Conservation (phyloP, 495 filamentous ascomycete species). For the Aspergillus sparsus region DNA sequence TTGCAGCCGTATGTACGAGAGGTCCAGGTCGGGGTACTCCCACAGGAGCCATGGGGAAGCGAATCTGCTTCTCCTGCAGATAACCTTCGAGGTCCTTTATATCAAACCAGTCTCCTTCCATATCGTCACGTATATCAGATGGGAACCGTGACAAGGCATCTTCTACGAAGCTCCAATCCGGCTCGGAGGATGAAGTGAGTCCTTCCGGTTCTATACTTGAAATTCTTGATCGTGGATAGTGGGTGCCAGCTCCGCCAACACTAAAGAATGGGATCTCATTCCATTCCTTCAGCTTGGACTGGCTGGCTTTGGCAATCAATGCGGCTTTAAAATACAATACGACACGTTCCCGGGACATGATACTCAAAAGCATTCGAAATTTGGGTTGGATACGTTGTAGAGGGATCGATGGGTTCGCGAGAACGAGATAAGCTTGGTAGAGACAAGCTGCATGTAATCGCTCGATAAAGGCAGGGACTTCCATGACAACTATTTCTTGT, state of each 20-base stretch:
- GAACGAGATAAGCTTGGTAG: conserved; percentile 59
- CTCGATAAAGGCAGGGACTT: conserved; percentile 55
- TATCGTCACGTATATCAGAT: conserved; percentile 35
- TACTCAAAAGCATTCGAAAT: conserved; percentile 66
- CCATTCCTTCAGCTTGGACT: conserved; percentile 53
- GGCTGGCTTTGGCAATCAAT: conserved; percentile 24
- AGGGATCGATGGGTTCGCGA: conserved; percentile 53
- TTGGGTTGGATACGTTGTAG: conserved; percentile 52
- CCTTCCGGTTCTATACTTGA: conserved; percentile 29
- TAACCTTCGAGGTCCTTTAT: conserved; percentile 71
- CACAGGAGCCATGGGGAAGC: conserved; percentile 16
- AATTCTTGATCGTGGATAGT: conserved; percentile 44
- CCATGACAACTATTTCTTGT: conserved; percentile 52
- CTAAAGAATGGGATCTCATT: conserved; percentile 59
- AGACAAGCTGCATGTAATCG: conserved; percentile 63
- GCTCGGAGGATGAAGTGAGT: conserved; percentile 21
- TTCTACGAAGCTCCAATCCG: conserved; percentile 33
- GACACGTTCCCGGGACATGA: conserved; percentile 54
- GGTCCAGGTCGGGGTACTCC: background rate
- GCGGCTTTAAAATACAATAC: conserved; percentile 43
- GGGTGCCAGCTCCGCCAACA: conserved; percentile 67
- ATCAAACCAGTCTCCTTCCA: conserved; percentile 74
- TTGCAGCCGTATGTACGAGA: conserved; percentile 9
- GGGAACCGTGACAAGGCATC: conserved; percentile 29
- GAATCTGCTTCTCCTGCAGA: conserved; percentile 41